Evolutionary conservation across 495 filamentous ascomycete species (phyloP).

Genomic region (Talaromyces ruber): DNA sequence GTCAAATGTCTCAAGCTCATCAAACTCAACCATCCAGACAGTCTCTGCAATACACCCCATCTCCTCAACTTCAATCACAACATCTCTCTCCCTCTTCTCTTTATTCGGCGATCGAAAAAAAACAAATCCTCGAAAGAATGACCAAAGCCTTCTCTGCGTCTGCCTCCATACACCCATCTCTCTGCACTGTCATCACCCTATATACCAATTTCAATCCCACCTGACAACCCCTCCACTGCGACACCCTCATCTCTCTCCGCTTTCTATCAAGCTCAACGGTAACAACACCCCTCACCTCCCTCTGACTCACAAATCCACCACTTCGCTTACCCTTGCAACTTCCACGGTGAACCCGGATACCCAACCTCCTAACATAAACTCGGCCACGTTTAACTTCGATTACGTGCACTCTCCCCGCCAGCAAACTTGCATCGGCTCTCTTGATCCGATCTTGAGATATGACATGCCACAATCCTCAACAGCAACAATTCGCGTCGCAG

Average conservation of each 20-base stretch:
- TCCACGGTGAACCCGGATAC: neutral
- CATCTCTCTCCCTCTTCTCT: neutral
- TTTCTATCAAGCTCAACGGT: neutral
- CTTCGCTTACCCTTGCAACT: neutral
- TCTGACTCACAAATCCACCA: neutral
- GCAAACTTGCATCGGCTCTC: neutral
- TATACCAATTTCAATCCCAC: too few relatives aligned
- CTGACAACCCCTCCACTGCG: too few relatives aligned
- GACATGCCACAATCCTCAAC: neutral
- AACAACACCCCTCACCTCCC: neutral
- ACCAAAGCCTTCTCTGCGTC: neutral
- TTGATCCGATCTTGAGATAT: neutral
- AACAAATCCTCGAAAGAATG: neutral
- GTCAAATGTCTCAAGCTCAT: too few relatives aligned
- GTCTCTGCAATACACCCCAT: neutral
- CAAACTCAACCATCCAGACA: neutral
- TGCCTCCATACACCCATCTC: too few relatives aligned
- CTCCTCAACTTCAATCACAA: neutral
- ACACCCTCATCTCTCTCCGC: too few relatives aligned
- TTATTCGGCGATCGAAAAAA: neutral
- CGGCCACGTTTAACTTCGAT: neutral
- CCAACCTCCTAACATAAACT: neutral
- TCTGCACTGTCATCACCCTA: too few relatives aligned
- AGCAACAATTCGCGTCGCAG: neutral
- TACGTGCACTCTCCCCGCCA: neutral